These are phyloP conservation scores for Actinomortierella ambigua DNA, from an alignment of 371 early-diverging fungal species.

Conservation along the genomic window DNA sequence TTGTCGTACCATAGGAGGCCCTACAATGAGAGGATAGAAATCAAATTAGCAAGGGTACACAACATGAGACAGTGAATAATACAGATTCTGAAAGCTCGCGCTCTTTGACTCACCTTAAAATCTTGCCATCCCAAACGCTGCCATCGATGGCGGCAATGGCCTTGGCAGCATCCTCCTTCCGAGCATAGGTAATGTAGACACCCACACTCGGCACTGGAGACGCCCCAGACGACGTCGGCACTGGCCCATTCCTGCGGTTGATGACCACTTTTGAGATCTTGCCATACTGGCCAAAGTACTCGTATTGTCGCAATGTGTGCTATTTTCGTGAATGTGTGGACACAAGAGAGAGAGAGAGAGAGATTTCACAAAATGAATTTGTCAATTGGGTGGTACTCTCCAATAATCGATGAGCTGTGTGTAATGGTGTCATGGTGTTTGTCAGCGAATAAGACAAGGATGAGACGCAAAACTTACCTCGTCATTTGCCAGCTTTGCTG, in stretches of 20 bases:
- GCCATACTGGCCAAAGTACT: conserved; percentile 98
- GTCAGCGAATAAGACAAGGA: not conserved
- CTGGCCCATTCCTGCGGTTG: conserved; percentile 70
- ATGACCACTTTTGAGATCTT: conserved; percentile 92
- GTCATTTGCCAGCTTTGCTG: conserved; percentile 82
- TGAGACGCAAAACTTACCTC: conserved; percentile 66
- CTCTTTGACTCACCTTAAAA: conserved; percentile 59
- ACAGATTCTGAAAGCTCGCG: not conserved
- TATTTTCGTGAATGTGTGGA: conserved; percentile 4
- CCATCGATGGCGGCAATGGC: conserved; percentile 95
- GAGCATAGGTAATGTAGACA: conserved; percentile 90
- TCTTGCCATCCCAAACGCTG: conserved; percentile 84
- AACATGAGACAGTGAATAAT: not conserved
- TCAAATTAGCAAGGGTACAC: conserved; percentile 1
- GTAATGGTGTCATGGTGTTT: not conserved
- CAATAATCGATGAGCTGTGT: not conserved
- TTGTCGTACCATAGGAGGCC: conserved; percentile 95
- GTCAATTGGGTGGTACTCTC: not conserved
- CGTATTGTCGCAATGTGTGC: conserved; percentile 69
- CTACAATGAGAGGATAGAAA: conserved; percentile 24
- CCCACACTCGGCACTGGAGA: conserved; percentile 63
- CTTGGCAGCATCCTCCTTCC: conserved; percentile 88
- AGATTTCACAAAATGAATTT: not conserved
- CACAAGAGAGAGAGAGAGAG: not conserved
- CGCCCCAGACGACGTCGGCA: conserved; percentile 52